Base-by-base conservation (phyloP, 202 grass and related monocot genomes). In the Setaria viridis region DNA sequence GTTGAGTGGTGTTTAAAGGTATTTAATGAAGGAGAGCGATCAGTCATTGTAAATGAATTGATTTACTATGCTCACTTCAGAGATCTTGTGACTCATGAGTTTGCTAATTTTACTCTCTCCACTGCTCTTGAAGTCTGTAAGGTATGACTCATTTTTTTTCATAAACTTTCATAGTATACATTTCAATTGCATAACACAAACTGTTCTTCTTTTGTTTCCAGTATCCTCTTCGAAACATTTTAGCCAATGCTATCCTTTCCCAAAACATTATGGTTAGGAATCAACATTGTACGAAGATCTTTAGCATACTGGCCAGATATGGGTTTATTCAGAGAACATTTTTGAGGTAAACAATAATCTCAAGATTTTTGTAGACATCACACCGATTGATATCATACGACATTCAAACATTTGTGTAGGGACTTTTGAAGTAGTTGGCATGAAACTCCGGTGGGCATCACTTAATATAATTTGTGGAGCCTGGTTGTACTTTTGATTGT, bases 101-200 rank as follows among this genome's bases (percentile, higher is more conserved):
- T 51, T 51, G 92, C 92, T 78, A 94, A 94, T 72, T 94, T 91
- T 87, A 87, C 89, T 16, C 48, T 94, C 81, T 80, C 76, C 25
- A 73, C 59, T 30, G 84, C 89, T 46, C 84, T 94, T 60, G n/a
- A 20, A 12, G 68, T 2, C 2, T 85, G 89, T 69, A 56, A 37
- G 81, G 92, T 94, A 79, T 39, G 13, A 35, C 2, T 17, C 41
- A 25, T 72, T 68, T 25, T 17, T 35, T 47, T 60, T 16, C 19
- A 35, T 9, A 63, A 41, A 41, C 39, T 41, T 46, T 1, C 9
- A 2, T 46, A 46, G 0, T 37, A 42, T 59, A 66, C 82, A 10
- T 62, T 83, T 39, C 30, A 57, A 6, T 50, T 59, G 0, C 29
- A 34, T 5, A 56, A 29, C 9, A 41, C 7, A 51, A 7, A 51